These are phyloP conservation scores for Colletotrichum spaethianum DNA, from an alignment of 2,329 filamentous ascomycete species.

Conservation along the genomic window DNA sequence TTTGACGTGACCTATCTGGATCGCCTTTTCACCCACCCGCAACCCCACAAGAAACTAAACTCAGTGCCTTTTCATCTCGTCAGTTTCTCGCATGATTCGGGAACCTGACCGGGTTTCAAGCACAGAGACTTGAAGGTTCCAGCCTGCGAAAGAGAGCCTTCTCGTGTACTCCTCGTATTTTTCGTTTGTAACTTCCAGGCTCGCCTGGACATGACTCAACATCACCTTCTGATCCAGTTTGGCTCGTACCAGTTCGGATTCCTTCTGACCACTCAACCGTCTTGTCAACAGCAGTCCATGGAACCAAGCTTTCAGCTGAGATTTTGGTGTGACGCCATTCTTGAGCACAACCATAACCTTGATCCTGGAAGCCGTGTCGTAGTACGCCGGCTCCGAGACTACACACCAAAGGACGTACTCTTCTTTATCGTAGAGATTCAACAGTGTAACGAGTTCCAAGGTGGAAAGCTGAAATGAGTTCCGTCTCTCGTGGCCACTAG, in stretches of 20 bases:
- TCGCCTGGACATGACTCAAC: conserved; percentile 21
- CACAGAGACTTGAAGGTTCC: conserved; percentile 30
- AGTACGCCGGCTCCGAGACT: not conserved
- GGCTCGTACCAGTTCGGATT: not conserved
- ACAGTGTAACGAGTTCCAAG: not conserved
- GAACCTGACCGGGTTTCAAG: conserved; percentile 37
- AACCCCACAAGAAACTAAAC: not conserved
- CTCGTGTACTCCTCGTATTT: conserved; percentile 24
- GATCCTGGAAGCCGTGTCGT: not conserved
- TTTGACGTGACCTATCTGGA: conserved; percentile 12
- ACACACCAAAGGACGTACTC: conserved; percentile 31
- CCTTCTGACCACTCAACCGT: not conserved
- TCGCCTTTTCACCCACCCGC: not conserved
- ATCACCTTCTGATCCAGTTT: conserved; percentile 15
- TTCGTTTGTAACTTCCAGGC: not conserved
- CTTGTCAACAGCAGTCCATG: conserved; percentile 16
- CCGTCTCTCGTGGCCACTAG: not conserved
- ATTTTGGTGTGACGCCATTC: conserved; percentile 20
- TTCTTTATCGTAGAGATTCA: conserved; percentile 19
- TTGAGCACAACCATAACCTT: conserved; percentile 34
- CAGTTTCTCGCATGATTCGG: conserved; percentile 23
- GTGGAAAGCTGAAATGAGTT: conserved; percentile 21
- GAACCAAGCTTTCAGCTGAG: conserved; percentile 39
- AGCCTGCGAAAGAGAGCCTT: conserved; percentile 21
- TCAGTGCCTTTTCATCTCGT: conserved; percentile 11